Conservation (phyloP, 2,329 filamentous ascomycete species). For the Penicillium polonicum region DNA sequence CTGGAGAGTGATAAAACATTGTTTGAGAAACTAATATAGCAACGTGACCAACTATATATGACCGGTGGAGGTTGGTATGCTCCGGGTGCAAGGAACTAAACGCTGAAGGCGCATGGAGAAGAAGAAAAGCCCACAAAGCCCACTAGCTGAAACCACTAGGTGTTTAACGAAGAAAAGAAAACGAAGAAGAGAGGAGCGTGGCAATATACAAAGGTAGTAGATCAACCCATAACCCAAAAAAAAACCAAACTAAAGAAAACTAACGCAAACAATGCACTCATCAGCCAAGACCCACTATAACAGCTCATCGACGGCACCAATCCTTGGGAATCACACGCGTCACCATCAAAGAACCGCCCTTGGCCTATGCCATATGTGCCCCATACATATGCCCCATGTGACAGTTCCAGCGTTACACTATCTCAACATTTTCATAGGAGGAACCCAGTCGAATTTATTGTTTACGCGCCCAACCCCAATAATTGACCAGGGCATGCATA, state of each 20-base stretch:
- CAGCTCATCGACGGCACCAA: background rate
- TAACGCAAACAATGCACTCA: background rate
- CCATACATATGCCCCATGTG: background rate
- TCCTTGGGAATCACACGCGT: background rate
- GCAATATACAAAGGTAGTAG: background rate
- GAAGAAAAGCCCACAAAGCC: background rate
- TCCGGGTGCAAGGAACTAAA: background rate
- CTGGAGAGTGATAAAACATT: background rate
- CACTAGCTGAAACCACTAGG: background rate
- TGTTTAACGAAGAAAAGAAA: background rate
- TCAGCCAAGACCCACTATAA: background rate
- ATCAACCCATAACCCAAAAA: background rate
- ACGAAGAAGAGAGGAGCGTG: background rate
- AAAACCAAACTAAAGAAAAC: no score
- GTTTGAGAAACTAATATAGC: background rate
- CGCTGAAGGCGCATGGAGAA: background rate
- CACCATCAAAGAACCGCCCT: background rate
- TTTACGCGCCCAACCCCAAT: slow-evolving; percentile 3
- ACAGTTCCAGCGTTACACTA: background rate
- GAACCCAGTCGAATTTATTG: background rate
- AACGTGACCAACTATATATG: background rate
- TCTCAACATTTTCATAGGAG: background rate
- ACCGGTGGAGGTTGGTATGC: background rate
- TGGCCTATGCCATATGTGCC: background rate
- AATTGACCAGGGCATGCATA: background rate